phyloP scores from a whole-genome alignment of 2,329 filamentous ascomycete species.

The Bretziella fagacearum region DNA sequence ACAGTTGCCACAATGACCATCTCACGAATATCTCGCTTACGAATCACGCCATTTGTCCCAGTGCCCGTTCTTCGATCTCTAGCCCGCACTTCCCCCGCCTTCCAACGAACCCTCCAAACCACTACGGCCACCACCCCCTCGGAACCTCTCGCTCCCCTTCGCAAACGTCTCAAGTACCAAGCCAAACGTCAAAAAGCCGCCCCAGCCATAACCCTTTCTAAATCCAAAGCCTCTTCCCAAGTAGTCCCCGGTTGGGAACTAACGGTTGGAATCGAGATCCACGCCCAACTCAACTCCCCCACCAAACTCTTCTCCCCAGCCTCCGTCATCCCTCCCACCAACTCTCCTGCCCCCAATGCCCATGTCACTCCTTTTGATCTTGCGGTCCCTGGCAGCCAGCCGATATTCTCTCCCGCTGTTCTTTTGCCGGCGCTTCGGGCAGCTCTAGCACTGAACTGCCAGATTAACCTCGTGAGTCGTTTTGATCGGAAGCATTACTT shows the following conservation, averaged over 20 bases:
- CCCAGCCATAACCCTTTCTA: slow-evolving; percentile 27
- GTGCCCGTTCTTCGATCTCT: neutral
- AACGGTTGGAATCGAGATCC: slow-evolving; percentile 92
- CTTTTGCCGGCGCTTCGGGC: slow-evolving; percentile 81
- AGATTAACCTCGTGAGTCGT: slow-evolving; percentile 56
- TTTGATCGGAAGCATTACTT: slow-evolving; percentile 99
- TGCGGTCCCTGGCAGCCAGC: slow-evolving; percentile 77
- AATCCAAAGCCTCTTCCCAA: slow-evolving; percentile 30
- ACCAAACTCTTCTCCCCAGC: slow-evolving; percentile 78
- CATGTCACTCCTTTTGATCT: slow-evolving; percentile 80
- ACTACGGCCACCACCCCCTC: slow-evolving; percentile 15
- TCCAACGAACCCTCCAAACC: neutral
- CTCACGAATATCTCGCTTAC: neutral
- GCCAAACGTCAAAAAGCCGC: slow-evolving; percentile 54
- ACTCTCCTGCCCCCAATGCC: slow-evolving; percentile 44
- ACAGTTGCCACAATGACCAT: neutral
- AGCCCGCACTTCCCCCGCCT: neutral
- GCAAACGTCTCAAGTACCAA: slow-evolving; percentile 57
- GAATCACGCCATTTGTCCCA: neutral
- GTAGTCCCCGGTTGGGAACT: slow-evolving; percentile 64
- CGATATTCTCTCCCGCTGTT: slow-evolving; percentile 65
- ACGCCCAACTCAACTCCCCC: slow-evolving; percentile 81
- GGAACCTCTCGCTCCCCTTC: slow-evolving; percentile 30
- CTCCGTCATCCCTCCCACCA: slow-evolving; percentile 30
- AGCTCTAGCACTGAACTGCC: slow-evolving; percentile 67